phyloP scores from a whole-genome alignment of 2,329 filamentous ascomycete species.

The Alternaria burnsii region DNA sequence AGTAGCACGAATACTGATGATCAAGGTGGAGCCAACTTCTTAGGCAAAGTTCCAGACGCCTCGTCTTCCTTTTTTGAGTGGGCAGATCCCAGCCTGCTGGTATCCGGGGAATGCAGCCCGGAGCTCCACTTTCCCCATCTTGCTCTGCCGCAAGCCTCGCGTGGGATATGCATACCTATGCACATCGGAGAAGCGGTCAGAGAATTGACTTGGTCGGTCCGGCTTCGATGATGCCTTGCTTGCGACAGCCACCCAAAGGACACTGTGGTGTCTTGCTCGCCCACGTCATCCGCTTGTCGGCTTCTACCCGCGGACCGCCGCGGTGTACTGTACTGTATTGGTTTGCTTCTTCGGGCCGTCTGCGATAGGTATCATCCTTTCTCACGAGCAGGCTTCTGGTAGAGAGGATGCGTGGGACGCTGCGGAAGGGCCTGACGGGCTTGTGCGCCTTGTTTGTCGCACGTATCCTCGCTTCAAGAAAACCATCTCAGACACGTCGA shows the following conservation, averaged over 20 bases:
- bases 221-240: constrained; percentile 16
- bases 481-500: constrained; percentile 15
- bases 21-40: constrained; percentile 13
- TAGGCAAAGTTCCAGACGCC: constrained; percentile 26
- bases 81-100: constrained; percentile 28
- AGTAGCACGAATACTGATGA: constrained; percentile 18
- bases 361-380: constrained; percentile 12
- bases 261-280: constrained; percentile 15
- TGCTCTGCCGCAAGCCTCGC: constrained; percentile 31
- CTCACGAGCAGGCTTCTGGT: constrained; percentile 12
- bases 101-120: constrained; percentile 36
- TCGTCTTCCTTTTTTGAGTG: constrained; percentile 19
- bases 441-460: constrained; percentile 17
- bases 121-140: constrained; percentile 34
- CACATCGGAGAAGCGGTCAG: constrained; percentile 36
- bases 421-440: constrained; percentile 13
- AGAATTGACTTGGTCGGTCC: constrained; percentile 25
- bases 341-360: constrained; percentile 25
- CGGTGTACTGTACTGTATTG: constrained; percentile 8
- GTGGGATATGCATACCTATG: constrained; percentile 29
- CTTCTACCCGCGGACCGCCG: constrained; percentile 15
- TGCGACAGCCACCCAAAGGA: constrained; percentile 18
- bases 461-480: constrained; percentile 16
- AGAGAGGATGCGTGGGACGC: constrained; percentile 21
- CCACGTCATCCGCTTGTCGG: constrained; percentile 21